Percentiles rank a stretch among this genome's conserved stretches.
phyloP scores from a whole-genome alignment of 2,329 filamentous ascomycete species.

The Penicillium polonicum region DNA sequence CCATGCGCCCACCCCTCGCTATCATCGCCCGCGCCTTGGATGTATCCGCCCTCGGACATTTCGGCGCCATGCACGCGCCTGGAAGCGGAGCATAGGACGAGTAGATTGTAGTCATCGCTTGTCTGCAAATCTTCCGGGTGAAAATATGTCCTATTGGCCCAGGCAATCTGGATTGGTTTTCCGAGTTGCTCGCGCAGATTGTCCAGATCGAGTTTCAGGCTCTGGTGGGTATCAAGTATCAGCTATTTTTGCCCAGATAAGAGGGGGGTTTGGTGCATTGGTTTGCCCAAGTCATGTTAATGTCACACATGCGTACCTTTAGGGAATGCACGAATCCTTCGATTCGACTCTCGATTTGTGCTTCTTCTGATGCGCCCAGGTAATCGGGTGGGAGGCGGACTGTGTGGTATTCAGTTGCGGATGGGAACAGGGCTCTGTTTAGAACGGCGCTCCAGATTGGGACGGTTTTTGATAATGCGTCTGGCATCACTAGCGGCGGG shows the following conservation, averaged over 20 bases:
- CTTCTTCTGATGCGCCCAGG: conserved; percentile 71
- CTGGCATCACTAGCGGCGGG: conserved; percentile 68
- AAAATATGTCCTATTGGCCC: conserved; percentile 70
- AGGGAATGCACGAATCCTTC: conserved; percentile 54
- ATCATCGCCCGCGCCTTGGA: conserved; percentile 94
- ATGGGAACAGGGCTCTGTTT: conserved; percentile 74
- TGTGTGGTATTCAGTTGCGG: conserved; percentile 46
- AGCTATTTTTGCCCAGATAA: conserved; percentile 4
- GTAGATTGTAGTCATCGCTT: conserved; percentile 61
- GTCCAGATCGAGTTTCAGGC: conserved; percentile 61
- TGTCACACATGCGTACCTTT: conserved; percentile 31
- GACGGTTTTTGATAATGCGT: conserved; percentile 89
- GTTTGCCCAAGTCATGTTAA: neutral
- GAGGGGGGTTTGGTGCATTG: neutral
- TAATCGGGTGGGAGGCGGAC: conserved; percentile 71
- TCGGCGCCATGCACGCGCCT: conserved; percentile 68
- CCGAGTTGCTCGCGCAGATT: conserved; percentile 56
- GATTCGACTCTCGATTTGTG: conserved; percentile 70
- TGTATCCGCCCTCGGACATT: conserved; percentile 70
- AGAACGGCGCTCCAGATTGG: conserved; percentile 91
- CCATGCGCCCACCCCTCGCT: conserved; percentile 88
- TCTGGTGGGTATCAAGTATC: conserved; percentile 29
- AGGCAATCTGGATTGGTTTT: conserved; percentile 74
- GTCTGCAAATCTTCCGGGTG: conserved; percentile 47
- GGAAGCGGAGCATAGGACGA: conserved; percentile 86